These are phyloP conservation scores for Sistotremastrum suecicum DNA, from an alignment of 768 basidiomycete species.

Conservation along the genomic window DNA sequence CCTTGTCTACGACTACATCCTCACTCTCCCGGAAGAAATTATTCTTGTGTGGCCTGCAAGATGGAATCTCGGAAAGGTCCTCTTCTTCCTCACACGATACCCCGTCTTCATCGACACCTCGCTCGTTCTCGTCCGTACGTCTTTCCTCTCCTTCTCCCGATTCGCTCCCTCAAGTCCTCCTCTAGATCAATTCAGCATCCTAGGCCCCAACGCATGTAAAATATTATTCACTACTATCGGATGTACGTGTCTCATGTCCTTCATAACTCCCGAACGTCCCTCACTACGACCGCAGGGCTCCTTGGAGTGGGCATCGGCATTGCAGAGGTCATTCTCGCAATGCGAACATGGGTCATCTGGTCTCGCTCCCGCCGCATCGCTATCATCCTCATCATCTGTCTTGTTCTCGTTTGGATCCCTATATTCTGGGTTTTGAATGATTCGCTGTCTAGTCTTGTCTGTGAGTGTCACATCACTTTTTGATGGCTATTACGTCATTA, in stretches of 20 bases:
- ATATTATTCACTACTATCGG: background rate
- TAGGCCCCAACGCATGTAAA: background rate
- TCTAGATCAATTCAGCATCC: background rate
- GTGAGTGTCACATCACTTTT: conserved; percentile 1
- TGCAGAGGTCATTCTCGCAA: conserved; percentile 3
- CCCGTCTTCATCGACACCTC: conserved; percentile 12
- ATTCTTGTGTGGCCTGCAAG: conserved; percentile 12
- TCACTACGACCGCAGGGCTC: background rate
- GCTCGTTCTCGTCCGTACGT: conserved; percentile 3
- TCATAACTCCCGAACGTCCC: background rate
- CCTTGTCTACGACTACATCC: conserved; percentile 12
- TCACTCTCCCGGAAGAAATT: conserved; percentile 15
- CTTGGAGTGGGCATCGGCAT: conserved; percentile 2
- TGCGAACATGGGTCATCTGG: conserved; percentile 5
- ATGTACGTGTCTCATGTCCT: background rate
- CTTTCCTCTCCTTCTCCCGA: background rate
- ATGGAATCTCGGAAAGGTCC: conserved; percentile 12
- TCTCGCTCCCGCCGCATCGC: background rate
- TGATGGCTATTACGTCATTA: conserved; percentile 2
- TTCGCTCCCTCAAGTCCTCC: background rate
- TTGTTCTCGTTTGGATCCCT: background rate
- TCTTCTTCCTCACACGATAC: conserved; percentile 18
- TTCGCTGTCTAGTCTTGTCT: conserved; percentile 8
- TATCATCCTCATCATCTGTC: background rate
- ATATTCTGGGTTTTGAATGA: background rate